Percentiles rank a stretch among this genome's conserved stretches.
Conservation (phyloP, 2,329 filamentous ascomycete species). For the Incumbomyces delicatus region DNA sequence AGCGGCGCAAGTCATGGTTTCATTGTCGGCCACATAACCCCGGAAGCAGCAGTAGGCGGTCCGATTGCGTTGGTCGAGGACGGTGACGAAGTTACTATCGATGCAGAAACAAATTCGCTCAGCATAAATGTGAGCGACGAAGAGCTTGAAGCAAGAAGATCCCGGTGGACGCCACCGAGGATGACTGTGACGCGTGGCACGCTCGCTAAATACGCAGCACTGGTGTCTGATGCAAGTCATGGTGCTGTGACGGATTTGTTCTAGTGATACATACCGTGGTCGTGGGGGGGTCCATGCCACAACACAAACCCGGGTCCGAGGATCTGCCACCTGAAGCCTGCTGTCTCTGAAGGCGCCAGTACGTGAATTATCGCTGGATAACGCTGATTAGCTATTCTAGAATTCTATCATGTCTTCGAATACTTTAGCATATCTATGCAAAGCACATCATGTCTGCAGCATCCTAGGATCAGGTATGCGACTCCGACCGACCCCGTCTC, state of each 20-base stretch:
- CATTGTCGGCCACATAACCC: constrained; percentile 86
- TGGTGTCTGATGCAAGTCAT: constrained; percentile 86
- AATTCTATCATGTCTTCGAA: too few species aligned
- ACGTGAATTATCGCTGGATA: too few species aligned
- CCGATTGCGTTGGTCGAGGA: constrained; percentile 74
- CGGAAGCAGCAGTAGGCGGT: constrained; percentile 80
- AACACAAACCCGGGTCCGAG: too few species aligned
- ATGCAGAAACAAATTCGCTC: constrained; percentile 64
- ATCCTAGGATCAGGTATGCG: too few species aligned
- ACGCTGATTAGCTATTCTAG: too few species aligned
- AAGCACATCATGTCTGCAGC: too few species aligned
- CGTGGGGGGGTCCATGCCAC: too few species aligned
- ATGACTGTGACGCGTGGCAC: constrained; percentile 70
- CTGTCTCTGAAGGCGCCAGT: too few species aligned
- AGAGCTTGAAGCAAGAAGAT: constrained; percentile 56
- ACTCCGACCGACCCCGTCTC: too few species aligned
- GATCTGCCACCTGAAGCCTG: too few species aligned
- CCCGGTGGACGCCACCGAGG: constrained; percentile 60
- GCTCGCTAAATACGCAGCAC: constrained; percentile 76
- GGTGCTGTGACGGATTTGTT: constrained; percentile 81
- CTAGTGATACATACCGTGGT: not conserved
- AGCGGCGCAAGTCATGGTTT: constrained; percentile 83
- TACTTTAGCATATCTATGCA: too few species aligned
- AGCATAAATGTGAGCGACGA: constrained; percentile 63
- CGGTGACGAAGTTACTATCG: constrained; percentile 77